Base-by-base conservation (phyloP, 441 rosid genomes). In the Hura crepitans region DNA sequence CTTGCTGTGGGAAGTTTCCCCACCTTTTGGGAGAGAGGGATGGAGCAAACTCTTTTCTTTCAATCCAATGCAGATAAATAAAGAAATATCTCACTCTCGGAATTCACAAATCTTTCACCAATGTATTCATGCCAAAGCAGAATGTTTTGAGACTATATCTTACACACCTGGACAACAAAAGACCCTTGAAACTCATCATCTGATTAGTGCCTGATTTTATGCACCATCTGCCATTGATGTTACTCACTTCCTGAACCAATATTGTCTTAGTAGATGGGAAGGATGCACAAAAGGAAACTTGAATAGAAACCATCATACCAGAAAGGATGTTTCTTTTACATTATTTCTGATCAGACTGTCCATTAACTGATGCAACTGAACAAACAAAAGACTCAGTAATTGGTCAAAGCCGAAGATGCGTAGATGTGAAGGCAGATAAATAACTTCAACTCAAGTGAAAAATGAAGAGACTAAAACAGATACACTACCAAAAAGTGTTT, bases 161-260 rank as follows among this genome's bases (percentile, higher is more conserved):
- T 69, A 69, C 72, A 66, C 80, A 91, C 97, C 97, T 89, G 76
- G 96, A 84, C 77, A 94, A 67, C 73, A 91, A 73, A 72, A 94
- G 91, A 78, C 97, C 94, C 51, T 84, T 78, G 59, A 87, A 77
- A 77, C 74, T 84, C 61, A 72, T 80, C 69, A 61, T 81, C 72
- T 84, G 86, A 73, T 82, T 84, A 39, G 75, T 77, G 75, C 85
- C 86, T 42, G 84, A 86, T 78, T 78, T 85, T 78, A 92, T 75
- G 70, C 94, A 94, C 97, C 96, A 91, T 84, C 99, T 87, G 62
- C 97, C 97, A 23, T 80, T 80, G 67, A 85, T 70, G 50, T 78
- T 84, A 80, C 83, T 80, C 72, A 81, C 83, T 78, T 80, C 89
- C 99, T 94, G 76, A 67, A 78, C 43, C 47, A 68, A 81, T 43